Percentiles rank a stretch among this genome's conserved stretches.
These are phyloP conservation scores for Euphorbia lathyris DNA, from an alignment of 345 rosid genomes.

Conservation along the genomic window DNA sequence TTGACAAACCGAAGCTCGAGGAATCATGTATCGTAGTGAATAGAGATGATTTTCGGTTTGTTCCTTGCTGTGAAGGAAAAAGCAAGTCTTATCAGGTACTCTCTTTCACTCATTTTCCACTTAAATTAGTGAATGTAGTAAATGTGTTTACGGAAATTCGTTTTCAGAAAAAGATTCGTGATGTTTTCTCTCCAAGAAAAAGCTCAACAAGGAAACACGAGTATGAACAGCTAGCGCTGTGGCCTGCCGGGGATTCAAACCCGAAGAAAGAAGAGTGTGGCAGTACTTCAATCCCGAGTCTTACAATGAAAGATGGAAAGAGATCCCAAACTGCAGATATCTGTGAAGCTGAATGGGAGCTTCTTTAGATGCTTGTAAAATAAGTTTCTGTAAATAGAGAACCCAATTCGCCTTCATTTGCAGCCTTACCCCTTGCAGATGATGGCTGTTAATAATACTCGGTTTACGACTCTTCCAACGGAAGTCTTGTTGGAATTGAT, in stretches of 20 bases:
- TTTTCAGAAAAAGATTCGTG: constrained; percentile 51
- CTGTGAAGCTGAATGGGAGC: constrained; percentile 80
- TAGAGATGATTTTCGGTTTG: constrained; percentile 41
- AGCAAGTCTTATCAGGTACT: constrained; percentile 62
- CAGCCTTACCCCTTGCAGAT: constrained; percentile 18
- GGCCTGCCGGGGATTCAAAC: constrained; percentile 22
- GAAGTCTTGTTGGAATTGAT: not conserved
- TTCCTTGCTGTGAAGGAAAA: constrained; percentile 36
- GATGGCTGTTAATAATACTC: constrained; percentile 19
- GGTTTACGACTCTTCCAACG: not conserved
- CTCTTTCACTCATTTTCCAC: not conserved
- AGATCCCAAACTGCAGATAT: constrained; percentile 22
- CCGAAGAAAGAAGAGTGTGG: constrained; percentile 18
- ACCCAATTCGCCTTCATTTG: constrained; percentile 5
- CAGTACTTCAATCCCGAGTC: constrained; percentile 26
- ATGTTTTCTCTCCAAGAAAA: constrained; percentile 59
- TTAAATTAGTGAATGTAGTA: not conserved
- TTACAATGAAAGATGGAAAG: constrained; percentile 18
- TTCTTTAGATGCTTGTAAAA: constrained; percentile 35
- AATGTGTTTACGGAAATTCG: not conserved
- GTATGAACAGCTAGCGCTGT: constrained; percentile 55
- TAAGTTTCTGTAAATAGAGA: constrained; percentile 14
- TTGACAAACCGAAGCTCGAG: constrained; percentile 40
- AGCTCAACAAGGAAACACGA: constrained; percentile 55
- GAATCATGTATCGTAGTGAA: constrained; percentile 65